A percentile compares a stretch with the other conserved stretches of the same genome.
These are phyloP conservation scores for Sporothrix sp. DNA, from an alignment of 2,329 filamentous ascomycete genomes.

Conservation along the genomic window DNA sequence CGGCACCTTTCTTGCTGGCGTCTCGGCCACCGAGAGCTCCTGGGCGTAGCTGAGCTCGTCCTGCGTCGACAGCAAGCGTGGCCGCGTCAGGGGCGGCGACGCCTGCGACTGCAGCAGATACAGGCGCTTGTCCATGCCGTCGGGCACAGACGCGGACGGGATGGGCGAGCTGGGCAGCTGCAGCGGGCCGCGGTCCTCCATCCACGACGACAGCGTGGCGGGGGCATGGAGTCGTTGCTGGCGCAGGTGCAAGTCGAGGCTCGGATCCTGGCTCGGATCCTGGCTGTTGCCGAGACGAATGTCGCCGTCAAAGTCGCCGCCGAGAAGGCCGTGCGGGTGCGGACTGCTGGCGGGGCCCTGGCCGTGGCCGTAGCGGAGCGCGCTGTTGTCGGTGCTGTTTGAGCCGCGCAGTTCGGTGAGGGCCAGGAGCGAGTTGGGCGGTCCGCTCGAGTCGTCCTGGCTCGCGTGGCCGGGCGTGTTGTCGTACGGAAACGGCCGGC, in stretches of 20 bases:
- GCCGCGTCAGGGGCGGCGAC: neutral
- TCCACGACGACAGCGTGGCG: slow-evolving; percentile 5
- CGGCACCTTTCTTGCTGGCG: neutral
- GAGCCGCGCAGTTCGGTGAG: neutral
- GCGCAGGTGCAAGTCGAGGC: neutral
- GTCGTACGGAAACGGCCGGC: neutral
- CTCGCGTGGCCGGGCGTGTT: neutral
- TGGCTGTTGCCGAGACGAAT: no score
- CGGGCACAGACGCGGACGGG: slow-evolving; percentile 4
- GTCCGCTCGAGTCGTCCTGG: neutral
- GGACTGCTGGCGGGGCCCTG: no score
- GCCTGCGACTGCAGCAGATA: slow-evolving; percentile 7
- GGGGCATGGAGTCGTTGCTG: no score
- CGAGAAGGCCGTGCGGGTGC: no score
- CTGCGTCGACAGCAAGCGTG: neutral
- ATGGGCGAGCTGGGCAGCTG: slow-evolving; percentile 7
- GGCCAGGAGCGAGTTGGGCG: neutral
- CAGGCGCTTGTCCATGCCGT: neutral
- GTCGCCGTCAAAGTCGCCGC: no score
- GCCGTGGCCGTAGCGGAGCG: neutral
- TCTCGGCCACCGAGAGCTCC: neutral
- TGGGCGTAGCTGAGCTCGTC: no score
- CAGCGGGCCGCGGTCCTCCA: neutral
- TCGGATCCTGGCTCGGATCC: neutral
- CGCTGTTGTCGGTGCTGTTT: neutral